Evolutionary conservation across 129 eudicot genomes (phyloP), one percentile per base, ranked within the genome.

Genomic region (Saposhnikovia divaricata): DNA sequence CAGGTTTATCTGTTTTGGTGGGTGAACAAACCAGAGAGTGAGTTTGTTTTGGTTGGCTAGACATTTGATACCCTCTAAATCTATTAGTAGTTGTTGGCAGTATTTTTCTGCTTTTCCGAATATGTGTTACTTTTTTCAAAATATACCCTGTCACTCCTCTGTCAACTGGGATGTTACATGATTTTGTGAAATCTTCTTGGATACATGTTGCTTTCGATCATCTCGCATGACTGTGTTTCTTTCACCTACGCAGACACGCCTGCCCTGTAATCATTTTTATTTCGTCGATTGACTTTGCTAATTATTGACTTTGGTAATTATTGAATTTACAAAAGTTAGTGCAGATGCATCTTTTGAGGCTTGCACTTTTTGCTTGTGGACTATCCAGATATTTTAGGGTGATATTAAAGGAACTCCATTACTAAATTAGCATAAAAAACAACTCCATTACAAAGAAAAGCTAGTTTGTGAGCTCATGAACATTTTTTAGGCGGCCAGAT

Each of bases 31-130:
- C 66, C 0, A n/a, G 15, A 59, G 34, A 0, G 68, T 59, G 34
- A 59, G 68, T n/a, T 59, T n/a, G 68, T 59, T 59, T n/a, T 59
- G 68, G 68, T 59, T n/a, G 68, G 68, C 68, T 59, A n/a, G 68
- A 59, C 68, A n/a, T 7, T n/a, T n/a, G 68, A 59, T 59, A 59
- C 34, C n/a, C 50, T n/a, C n/a, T n/a, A n/a, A n/a, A 8, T 8
- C 5, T 57, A 1, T 23, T 57, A 57, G 65, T n/a, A n/a, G n/a
- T n/a, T n/a, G n/a, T 57, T 57, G 28, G 25, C 27, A 4, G 65
- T 55, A 55, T 0, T 55, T 57, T 23, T 8, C 13, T 21, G 66
- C 0, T 57, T 23, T 23, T 23, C 28, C 28, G 1, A 3, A 59
- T 59, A n/a, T 59, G 34, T n/a, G 34, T 59, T 2, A 0, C 2